Base-by-base conservation (phyloP, 1,284 basidiomycete species). In the Ceratobasidium papillatum region DNA sequence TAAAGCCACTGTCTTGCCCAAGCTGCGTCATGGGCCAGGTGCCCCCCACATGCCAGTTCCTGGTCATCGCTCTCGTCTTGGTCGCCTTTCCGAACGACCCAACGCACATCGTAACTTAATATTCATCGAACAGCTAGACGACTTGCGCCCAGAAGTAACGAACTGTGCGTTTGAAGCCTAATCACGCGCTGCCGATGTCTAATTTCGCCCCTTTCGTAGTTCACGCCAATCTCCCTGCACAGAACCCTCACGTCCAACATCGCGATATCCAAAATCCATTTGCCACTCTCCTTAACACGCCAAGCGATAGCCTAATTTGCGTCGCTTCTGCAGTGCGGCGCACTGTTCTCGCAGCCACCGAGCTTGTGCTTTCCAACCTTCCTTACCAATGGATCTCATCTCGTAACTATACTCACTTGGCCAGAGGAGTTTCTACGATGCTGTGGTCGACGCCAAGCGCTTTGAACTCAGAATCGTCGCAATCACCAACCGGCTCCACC, bases 151-250 rank as follows among this genome's bases (percentile, higher is more conserved):
- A 32, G 54, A 59, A 32, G 41, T 71, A 34, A 45, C 25, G 17
- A 59, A 54, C 22, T 71, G 68, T 71, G 34, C 38, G 68, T 71
- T 32, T 11, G 22, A n/a, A 25, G 14, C 12, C 12, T 3, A 19
- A 11, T 34, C 32, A 36, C 22, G 54, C 17, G n/a, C 22, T 9
- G 27, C 32, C 27, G 25, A 45, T 58, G 19, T 25, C 43, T 43
- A 27, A 47, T 30, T 38, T 71, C 11, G 7, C 5, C 65, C 59
- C 25, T 52, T 45, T 45, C 75, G 52, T 58, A 77, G 73, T 66
- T 74, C 76, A 73, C 71, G 65, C 76, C 73, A 74, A 69, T 75
- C 76, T 64, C 64, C 75, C 51, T 30, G 36, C 68, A 1, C 38
- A 32, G 25, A 59, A 54, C 19, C 38, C 68, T 27, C 36, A 58